Evolutionary conservation across 23 red algal species (phyloP), one percentile per base, ranked within the genome.

Genomic region (Cyanidium caldarium): DNA sequence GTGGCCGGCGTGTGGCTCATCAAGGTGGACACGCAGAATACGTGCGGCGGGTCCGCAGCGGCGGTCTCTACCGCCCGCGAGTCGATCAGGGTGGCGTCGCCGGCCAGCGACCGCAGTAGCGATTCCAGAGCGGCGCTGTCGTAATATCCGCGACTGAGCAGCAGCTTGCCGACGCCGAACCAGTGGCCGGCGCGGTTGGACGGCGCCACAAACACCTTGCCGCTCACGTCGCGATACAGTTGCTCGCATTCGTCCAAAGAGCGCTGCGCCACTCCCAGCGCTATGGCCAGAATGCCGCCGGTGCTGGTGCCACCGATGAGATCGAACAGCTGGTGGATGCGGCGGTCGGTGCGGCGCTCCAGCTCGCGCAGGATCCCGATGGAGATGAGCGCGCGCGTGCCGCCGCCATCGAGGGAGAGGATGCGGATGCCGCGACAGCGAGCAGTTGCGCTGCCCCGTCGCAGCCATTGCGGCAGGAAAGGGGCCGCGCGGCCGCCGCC

Each of bases 391-490:
- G 78, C 78, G 1, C 78, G 67, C n/a, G 68, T 73, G 25, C 78
- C 78, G 69, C 78, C 78, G 21, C 78, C 78, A 40, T 82, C 78
- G 13, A 82, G 17, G 2, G 78, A 44, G 33, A 82, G 39, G 16
- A 82, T 29, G 43, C 78, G 68, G 7, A 82, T 40, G 21, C 68
- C 68, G 33, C 69, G 67, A 2, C 45, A 34, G 42, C 36, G 17
- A 35, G 65, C 33, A 38, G 65, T 38, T 13, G 65, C 65, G 65
- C n/a, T n/a, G 31, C n/a, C n/a, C 7, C 51, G 51, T 28, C 51
- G 51, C 7, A 61, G 31, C 23, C 19, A 12, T 16, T 61, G 19
- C 13, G 51, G 51, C 7, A 61, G 23, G n/a, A n/a, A n/a, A n/a
- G n/a, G n/a, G n/a, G n/a, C n/a, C n/a, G n/a, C n/a, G n/a, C 10